Conservation (phyloP, 2,329 filamentous ascomycete species). For the Geosmithia putterillii region DNA sequence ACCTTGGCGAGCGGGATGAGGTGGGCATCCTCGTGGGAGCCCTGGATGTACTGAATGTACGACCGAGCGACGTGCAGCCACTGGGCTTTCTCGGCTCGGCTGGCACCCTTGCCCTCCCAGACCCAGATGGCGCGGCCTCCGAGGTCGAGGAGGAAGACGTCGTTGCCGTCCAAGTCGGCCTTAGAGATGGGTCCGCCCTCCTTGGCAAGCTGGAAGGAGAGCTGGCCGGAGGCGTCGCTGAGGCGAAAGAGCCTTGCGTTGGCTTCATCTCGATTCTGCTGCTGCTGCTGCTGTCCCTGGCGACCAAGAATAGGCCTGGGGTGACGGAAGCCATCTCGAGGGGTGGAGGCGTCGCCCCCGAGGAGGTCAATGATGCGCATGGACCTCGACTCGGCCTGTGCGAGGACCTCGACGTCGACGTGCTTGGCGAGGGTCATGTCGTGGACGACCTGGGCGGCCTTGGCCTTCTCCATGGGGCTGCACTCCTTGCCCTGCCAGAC, state of each 20-base stretch:
- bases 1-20: conserved; percentile 44
- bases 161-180: conserved; percentile 41
- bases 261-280: conserved; percentile 2
- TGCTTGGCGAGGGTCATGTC: conserved; percentile 53
- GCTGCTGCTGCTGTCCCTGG: conserved; percentile 8
- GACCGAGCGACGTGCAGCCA: conserved; percentile 50
- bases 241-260: conserved; percentile 42
- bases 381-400: conserved; percentile 45
- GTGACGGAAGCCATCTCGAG: conserved; percentile 23
- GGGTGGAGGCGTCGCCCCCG: conserved; percentile 25
- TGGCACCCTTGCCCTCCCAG: conserved; percentile 50
- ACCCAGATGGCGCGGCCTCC: conserved; percentile 48
- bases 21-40: conserved; percentile 20
- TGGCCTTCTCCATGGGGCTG: conserved; percentile 57
- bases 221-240: conserved; percentile 45
- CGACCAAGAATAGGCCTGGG: conserved; percentile 22
- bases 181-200: conserved; percentile 32
- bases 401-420: conserved; percentile 51
- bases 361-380: conserved; percentile 43
- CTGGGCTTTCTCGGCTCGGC: conserved; percentile 41
- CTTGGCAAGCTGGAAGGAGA: conserved; percentile 46
- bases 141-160: conserved; percentile 52
- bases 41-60: conserved; percentile 33
- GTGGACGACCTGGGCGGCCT: conserved; percentile 54
- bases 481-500: conserved; percentile 57